Percentiles rank a stretch among this genome's conserved stretches.
Conservation (phyloP, 768 basidiomycete genomes). For the Phylloporus sp. region DNA sequence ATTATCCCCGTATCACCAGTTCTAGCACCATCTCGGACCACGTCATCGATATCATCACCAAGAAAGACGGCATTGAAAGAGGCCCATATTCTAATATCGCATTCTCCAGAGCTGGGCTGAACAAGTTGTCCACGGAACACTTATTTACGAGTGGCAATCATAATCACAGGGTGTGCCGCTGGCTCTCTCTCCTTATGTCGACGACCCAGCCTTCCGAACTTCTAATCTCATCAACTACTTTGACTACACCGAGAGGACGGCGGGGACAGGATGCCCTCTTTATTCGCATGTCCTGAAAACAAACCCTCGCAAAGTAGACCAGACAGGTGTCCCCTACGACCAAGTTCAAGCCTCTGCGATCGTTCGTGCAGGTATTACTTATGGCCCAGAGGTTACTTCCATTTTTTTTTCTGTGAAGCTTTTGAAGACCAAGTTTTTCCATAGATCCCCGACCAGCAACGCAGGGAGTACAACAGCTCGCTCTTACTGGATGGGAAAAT, state of each 20-base stretch:
- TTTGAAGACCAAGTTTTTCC: neutral
- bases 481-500: neutral
- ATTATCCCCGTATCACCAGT: neutral
- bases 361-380: constrained; percentile 34
- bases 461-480: neutral
- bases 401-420: too few species aligned
- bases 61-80: neutral
- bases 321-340: too few species aligned
- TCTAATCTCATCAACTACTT: constrained; percentile 42
- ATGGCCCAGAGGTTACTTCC: constrained; percentile 26
- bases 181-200: constrained; percentile 41
- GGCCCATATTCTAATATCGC: neutral
- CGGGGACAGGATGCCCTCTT: constrained; percentile 38
- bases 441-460: constrained; percentile 15
- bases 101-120: neutral
- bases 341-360: too few species aligned
- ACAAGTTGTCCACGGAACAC: neutral
- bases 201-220: constrained; percentile 37
- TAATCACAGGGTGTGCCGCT: constrained; percentile 38
- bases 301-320: too few species aligned
- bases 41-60: neutral
- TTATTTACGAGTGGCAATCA: too few species aligned
- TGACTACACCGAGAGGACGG: constrained; percentile 23
- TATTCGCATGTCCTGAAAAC: constrained; percentile 48
- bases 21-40: neutral